Conservation (phyloP, 148 eudicot species). For the Linanthus parryae region DNA sequence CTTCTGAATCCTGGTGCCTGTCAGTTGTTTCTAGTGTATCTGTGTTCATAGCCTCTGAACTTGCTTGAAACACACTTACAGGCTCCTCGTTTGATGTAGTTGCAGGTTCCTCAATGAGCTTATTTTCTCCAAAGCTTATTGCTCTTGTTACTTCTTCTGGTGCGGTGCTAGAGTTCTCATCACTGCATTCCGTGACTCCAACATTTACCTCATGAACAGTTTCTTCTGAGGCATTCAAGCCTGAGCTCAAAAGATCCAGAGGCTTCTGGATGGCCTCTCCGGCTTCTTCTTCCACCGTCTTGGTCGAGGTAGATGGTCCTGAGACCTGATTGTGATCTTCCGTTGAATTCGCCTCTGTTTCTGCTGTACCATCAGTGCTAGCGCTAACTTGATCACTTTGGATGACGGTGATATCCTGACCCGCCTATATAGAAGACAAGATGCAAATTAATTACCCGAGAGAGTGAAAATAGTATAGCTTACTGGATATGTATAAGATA, state of each 20-base stretch:
- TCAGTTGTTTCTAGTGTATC: conserved; percentile 1
- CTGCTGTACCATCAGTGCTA: too few relatives aligned
- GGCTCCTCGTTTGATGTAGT: conserved; percentile 13
- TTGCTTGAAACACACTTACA: conserved; percentile 1
- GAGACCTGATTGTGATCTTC: too few relatives aligned
- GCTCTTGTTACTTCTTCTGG: conserved; percentile 1
- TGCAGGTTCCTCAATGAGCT: conserved; percentile 10
- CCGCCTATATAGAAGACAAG: too few relatives aligned
- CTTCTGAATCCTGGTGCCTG: conserved; percentile 9
- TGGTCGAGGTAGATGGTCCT: too few relatives aligned
- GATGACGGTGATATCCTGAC: too few relatives aligned
- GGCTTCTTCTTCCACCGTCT: too few relatives aligned
- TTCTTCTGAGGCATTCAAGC: neutral
- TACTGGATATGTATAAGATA: too few relatives aligned
- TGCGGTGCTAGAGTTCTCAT: neutral
- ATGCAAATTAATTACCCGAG: too few relatives aligned
- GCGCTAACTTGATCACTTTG: too few relatives aligned
- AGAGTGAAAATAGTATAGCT: too few relatives aligned
- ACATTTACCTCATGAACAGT: conserved; percentile 5
- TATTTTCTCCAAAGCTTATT: conserved; percentile 12
- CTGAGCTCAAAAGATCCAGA: neutral
- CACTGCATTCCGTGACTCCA: neutral
- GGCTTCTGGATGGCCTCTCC: too few relatives aligned
- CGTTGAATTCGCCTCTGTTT: too few relatives aligned
- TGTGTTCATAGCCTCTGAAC: conserved; percentile 4